Conservation (phyloP, 2,329 filamentous ascomycete species). For the Sphaerulina populicola region DNA sequence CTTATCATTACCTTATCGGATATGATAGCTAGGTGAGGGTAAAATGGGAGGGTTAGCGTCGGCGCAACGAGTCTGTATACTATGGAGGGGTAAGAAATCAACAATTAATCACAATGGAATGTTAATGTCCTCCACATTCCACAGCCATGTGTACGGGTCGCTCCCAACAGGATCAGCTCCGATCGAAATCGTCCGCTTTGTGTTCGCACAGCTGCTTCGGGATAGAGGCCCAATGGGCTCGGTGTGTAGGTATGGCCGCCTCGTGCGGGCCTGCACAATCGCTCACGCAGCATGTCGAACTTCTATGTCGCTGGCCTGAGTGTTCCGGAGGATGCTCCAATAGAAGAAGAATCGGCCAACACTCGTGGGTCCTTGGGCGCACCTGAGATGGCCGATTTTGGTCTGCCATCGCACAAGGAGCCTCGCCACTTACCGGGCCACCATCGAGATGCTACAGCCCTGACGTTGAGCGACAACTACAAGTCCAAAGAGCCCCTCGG, state of each 20-base stretch:
- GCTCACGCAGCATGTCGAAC: background rate
- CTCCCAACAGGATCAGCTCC: background rate
- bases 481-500: slow-evolving; percentile 11
- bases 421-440: background rate
- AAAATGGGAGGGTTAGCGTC: background rate
- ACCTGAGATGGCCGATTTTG: too few species aligned
- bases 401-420: background rate
- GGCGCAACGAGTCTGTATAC: background rate
- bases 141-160: background rate
- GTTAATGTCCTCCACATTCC: background rate
- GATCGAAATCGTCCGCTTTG: background rate
- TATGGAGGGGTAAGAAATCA: background rate
- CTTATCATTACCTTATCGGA: background rate
- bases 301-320: background rate
- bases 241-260: background rate
- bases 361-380: too few species aligned
- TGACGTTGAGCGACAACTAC: background rate
- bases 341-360: too few species aligned
- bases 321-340: background rate
- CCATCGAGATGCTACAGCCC: background rate
- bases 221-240: background rate
- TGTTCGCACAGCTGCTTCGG: background rate
- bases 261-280: background rate
- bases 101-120: background rate
- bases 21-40: background rate